Conservation (phyloP, 352 stramenopile species). For the Pythium monospermum region DNA sequence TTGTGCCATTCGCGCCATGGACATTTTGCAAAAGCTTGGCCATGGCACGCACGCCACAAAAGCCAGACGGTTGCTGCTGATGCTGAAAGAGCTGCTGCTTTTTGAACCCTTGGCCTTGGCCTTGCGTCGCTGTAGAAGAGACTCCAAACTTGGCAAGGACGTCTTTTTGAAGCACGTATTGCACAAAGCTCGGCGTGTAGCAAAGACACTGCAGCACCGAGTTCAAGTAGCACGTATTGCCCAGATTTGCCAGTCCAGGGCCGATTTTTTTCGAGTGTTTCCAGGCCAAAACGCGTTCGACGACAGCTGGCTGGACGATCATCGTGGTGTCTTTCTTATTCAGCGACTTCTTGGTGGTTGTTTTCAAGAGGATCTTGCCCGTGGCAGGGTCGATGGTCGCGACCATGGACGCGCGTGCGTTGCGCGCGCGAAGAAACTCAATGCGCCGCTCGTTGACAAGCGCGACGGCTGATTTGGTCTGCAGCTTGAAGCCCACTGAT, state of each 20-base stretch:
- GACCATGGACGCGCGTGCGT: constrained; percentile 42
- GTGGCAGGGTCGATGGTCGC: constrained; percentile 30
- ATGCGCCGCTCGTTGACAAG: constrained; percentile 82
- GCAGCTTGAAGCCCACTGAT: constrained; percentile 47
- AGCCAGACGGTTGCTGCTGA: constrained; percentile 15
- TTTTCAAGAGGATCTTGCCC: constrained; percentile 8
- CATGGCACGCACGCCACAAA: constrained; percentile 63
- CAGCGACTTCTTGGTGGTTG: too few relatives aligned
- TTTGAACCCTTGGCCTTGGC: constrained; percentile 24
- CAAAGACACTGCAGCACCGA: constrained; percentile 88
- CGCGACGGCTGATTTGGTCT: constrained; percentile 67
- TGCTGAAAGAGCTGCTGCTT: constrained; percentile 13
- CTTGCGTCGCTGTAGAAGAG: not conserved
- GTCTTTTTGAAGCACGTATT: constrained; percentile 84
- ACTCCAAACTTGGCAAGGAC: constrained; percentile 35
- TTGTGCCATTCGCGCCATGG: constrained; percentile 28
- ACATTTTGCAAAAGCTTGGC: constrained; percentile 59
- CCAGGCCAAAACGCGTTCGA: constrained; percentile 59
- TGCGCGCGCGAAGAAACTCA: constrained; percentile 68
- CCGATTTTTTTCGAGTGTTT: constrained; percentile 71
- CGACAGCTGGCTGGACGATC: constrained; percentile 35
- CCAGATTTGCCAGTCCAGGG: constrained; percentile 85
- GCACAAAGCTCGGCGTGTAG: constrained; percentile 76
- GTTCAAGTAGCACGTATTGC: constrained; percentile 96
- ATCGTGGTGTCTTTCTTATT: constrained; percentile 30